Conservation (phyloP, 2,329 filamentous ascomycete species). For the Arachnomyces sp. region DNA sequence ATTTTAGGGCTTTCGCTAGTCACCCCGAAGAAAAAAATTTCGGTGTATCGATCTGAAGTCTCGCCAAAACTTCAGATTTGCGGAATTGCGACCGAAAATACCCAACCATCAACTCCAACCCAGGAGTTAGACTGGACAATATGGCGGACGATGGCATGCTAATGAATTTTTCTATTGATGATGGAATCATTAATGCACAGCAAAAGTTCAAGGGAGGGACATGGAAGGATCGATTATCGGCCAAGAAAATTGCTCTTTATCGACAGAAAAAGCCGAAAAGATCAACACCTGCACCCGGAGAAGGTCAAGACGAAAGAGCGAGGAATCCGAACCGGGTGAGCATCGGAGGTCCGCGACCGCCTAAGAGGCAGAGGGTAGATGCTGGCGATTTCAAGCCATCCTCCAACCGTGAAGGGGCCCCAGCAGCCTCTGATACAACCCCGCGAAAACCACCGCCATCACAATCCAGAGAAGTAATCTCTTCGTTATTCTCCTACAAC, state of each 20-base stretch:
- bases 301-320: conserved; percentile 2
- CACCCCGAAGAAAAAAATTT: too few relatives aligned
- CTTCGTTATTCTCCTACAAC: conserved; percentile 87
- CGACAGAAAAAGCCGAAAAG: conserved; percentile 36
- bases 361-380: conserved; percentile 35
- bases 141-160: conserved; percentile 97
- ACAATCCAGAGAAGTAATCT: conserved; percentile 60
- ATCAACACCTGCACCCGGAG: conserved; percentile 6
- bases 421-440: conserved; percentile 16
- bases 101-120: conserved; percentile 15
- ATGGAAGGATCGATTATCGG: conserved; percentile 82
- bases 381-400: conserved; percentile 30
- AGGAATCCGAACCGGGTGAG: conserved; percentile 28
- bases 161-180: conserved; percentile 77
- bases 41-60: too few relatives aligned
- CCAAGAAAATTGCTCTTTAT: conserved; percentile 60
- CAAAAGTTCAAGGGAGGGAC: conserved; percentile 74
- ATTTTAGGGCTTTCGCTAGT: too few relatives aligned
- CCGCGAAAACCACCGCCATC: conserved; percentile 7
- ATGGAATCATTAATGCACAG: conserved; percentile 55
- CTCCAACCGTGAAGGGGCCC: conserved; percentile 17
- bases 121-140: conserved; percentile 11
- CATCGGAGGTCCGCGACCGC: conserved; percentile 22
- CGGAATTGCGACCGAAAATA: conserved; percentile 7
- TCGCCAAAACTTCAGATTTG: too few relatives aligned